Evolutionary conservation across 1,139 yeast genomes (phyloP).

Genomic region (Zygosaccharomyces sapae): DNA sequence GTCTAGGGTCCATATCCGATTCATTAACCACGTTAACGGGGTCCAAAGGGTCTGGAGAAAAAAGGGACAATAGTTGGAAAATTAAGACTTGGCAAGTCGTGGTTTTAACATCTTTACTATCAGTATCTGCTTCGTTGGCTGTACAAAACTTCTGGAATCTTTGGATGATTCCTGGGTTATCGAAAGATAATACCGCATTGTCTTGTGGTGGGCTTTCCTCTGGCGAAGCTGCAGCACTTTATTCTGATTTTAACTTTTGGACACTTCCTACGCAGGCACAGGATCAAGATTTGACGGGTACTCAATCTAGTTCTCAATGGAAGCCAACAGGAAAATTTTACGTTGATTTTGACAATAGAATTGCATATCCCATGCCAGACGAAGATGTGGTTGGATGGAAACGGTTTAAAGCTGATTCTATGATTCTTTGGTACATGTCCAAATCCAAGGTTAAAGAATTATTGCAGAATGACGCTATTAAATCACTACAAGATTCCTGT

Average conservation of each 20-base stretch:
- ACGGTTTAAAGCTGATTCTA: conserved; percentile 13
- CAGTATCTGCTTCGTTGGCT: neutral
- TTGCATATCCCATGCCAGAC: conserved; percentile 18
- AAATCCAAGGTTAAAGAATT: conserved; percentile 8
- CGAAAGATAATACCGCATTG: neutral
- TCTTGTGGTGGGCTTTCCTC: neutral
- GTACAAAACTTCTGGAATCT: conserved; percentile 13
- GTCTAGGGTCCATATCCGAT: conserved; percentile 5
- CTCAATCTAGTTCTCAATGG: conserved; percentile 12
- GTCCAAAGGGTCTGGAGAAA: conserved; percentile 3
- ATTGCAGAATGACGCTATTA: conserved; percentile 1
- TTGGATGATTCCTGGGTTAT: conserved; percentile 10
- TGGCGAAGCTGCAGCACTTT: conserved; percentile 9
- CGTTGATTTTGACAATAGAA: conserved; percentile 22
- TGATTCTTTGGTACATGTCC: conserved; percentile 14
- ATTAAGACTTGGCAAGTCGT: conserved; percentile 5
- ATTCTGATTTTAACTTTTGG: conserved; percentile 11
- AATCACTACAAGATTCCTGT: neutral
- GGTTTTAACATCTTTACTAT: neutral
- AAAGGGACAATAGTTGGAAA: neutral
- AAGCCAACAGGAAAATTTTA: conserved; percentile 19
- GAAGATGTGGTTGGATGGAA: conserved; percentile 16
- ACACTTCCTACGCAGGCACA: neutral
- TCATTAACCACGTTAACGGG: conserved; percentile 15
- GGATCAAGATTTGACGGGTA: conserved; percentile 3